Base-by-base conservation (phyloP, 2,329 filamentous ascomycete genomes). In the Botrytis tulipae region DNA sequence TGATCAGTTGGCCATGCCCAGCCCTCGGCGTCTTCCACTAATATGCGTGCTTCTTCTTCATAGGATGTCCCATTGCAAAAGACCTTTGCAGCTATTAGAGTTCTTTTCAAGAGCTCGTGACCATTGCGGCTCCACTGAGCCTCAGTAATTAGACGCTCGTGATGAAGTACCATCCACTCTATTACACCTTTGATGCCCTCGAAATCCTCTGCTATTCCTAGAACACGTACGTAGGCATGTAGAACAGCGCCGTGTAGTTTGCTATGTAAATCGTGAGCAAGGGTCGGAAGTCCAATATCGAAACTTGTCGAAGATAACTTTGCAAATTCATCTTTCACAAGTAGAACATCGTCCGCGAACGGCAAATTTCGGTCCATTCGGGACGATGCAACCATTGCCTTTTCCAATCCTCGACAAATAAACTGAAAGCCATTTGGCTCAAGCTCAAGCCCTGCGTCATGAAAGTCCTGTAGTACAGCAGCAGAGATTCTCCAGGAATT, bases 171-270 rank as follows among this genome's bases (percentile, higher is more conserved):
- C 76, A 91, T 87, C 90, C 90, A 94, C 44, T 82, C 80, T 22
- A 91, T 81, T 8, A 91, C 81, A 6, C 82, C 83, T 8, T 87
- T 84, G 79, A 93, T 88, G 68, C 87, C 88, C 3, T 86, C 82
- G 67, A 85, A 84, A 76, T 93, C 89, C 51, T 86, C 86, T n/a
- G 89, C 81, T 70, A 87, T 85, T 1, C 88, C 91, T 35, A 94
- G 83, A 1, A 88, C 85, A 65, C 90, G 86, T 80, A 94, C 85
- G 79, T 92, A 92, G 3, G 84, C 83, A 77, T 92, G 88, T 1
- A 89, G 79, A 54, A 85, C 81, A 32, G 82, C 81, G 10, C 86
- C 85, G 16, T 81, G 80, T 18, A 90, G 82, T 20, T 83, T 80
- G 8, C 86, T 85, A 16, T 81, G 80, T 18, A 90, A 83, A 20